These are phyloP conservation scores for Vairimorpha apis DNA, from an alignment of 371 early-diverging fungal genomes.

Conservation along the genomic window DNA sequence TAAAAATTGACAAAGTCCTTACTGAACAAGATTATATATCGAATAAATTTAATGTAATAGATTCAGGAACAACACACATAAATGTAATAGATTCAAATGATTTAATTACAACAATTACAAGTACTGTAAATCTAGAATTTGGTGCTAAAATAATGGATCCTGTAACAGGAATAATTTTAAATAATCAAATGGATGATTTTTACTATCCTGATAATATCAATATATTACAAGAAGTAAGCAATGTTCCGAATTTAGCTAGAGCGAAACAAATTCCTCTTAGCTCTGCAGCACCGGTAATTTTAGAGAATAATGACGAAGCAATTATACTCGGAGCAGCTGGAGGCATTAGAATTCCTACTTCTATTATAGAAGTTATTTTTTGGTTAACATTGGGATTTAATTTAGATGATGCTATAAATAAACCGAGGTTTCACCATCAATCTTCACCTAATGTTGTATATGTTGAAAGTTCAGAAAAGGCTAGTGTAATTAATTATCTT, in stretches of 20 bases:
- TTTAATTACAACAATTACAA: conserved; percentile 76
- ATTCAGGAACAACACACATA: conserved; percentile 90
- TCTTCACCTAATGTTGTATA: conserved; percentile 70
- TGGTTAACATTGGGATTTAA: conserved; percentile 69
- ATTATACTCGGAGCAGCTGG: conserved; percentile 83
- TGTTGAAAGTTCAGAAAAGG: conserved; percentile 48
- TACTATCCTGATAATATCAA: conserved; percentile 78
- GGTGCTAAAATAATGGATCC: conserved; percentile 84
- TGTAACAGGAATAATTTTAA: conserved; percentile 84
- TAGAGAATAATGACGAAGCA: conserved; percentile 69
- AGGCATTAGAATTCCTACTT: conserved; percentile 80
- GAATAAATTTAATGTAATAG: conserved; percentile 63
- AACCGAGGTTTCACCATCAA: conserved; percentile 83
- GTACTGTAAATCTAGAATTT: conserved; percentile 78
- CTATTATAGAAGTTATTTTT: conserved; percentile 71
- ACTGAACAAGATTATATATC: conserved; percentile 37
- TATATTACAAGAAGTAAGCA: conserved; percentile 71
- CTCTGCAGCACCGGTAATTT: conserved; percentile 75
- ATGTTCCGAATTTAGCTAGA: conserved; percentile 70
- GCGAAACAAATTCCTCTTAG: conserved; percentile 77
- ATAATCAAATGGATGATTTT: conserved; percentile 96
- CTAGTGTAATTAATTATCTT: conserved; percentile 30
- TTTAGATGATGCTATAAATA: conserved; percentile 69
- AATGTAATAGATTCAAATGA: conserved; percentile 77
- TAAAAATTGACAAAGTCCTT: conserved; percentile 32